phyloP scores from a whole-genome alignment of 352 stramenopile genomes.

The Pythium coloratum region DNA sequence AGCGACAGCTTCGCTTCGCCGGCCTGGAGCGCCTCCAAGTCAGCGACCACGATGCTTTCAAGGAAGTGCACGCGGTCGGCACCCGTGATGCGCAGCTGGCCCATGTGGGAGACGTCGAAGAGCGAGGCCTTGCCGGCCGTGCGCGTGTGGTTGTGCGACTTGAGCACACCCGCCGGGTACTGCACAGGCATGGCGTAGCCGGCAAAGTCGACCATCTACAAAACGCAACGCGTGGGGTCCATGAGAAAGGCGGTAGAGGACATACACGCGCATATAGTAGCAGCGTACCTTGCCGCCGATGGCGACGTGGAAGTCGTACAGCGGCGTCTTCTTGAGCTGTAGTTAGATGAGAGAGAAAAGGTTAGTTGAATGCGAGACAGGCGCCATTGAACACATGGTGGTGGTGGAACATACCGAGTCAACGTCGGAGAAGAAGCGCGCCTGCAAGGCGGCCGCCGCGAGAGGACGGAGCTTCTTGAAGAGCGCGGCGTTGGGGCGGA shows the following conservation, averaged over 20 bases:
- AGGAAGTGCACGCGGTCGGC: conserved; percentile 95
- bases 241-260: background rate
- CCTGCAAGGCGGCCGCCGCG: conserved; percentile 15
- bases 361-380: background rate
- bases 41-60: conserved; percentile 94
- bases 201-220: conserved; percentile 94
- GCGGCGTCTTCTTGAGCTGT: conserved; percentile 78
- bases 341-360: background rate
- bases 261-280: no score
- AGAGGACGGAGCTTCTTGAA: conserved; percentile 22
- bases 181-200: conserved; percentile 98
- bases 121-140: conserved; percentile 79
- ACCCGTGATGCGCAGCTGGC: conserved; percentile 93
- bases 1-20: conserved; percentile 94
- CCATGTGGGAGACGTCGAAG: conserved; percentile 99
- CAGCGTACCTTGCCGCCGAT: conserved; percentile 60
- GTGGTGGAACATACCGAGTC: conserved; percentile 6
- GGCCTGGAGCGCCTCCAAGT: conserved; percentile 86
- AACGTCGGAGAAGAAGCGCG: conserved; percentile 25
- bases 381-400: background rate
- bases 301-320: conserved; percentile 76
- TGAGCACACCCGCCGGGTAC: conserved; percentile 96
- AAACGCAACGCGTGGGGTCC: background rate
- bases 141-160: conserved; percentile 90
- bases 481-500: conserved; percentile 22